Evolutionary conservation across 2,329 filamentous ascomycete genomes (phyloP), one percentile per base, ranked within the genome.

Genomic region (Colletotrichum noveboracense): DNA sequence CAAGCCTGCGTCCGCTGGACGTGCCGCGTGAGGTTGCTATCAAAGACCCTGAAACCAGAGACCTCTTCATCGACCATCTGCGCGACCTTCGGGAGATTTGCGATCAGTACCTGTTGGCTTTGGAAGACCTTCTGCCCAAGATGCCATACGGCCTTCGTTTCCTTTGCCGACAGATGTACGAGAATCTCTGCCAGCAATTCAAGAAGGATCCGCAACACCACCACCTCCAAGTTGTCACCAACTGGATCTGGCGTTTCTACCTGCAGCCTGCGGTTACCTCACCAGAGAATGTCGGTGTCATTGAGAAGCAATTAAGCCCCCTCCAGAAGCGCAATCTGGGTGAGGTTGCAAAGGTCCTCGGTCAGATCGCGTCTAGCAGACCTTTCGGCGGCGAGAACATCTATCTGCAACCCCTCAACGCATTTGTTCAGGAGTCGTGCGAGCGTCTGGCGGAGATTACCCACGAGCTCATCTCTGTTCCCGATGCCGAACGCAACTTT

Each of bases 181-280:
- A 97, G 78, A 90, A 92, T 7, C 89, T 99, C 24, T 91, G 92
- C 70, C 88, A 92, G 73, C 94, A 93, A 70, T 99, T 98, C 84
- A 92, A 94, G 61, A 91, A 93, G 14, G 97, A 98, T 79, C 90
- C 95, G 26, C 93, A 93, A 64, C 93, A 94, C 24, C 91, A 93
- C 64, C 87, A 98, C 16, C 90, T 98, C 14, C 96, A 98, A 80
- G 89, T 97, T 38, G 94, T 97, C 16, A 94, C 94, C 12, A 93
- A 95, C 81, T 99, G 97, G 96, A 87, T 98, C 10, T 99, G 96
- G 96, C 95, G 94, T 78, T 95, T 94, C 79, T 99, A 99, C 83
- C 91, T 99, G 34, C 94, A 98, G 79, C 96, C 97, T 70, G 96
- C 96, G 2, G 87, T 99, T 62, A 89, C 94, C n/a, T 92, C 95